Percentiles rank a stretch among this genome's conserved stretches.
phyloP scores from a whole-genome alignment of 2,329 filamentous ascomycete genomes.

The Leptographium galeiforme region DNA sequence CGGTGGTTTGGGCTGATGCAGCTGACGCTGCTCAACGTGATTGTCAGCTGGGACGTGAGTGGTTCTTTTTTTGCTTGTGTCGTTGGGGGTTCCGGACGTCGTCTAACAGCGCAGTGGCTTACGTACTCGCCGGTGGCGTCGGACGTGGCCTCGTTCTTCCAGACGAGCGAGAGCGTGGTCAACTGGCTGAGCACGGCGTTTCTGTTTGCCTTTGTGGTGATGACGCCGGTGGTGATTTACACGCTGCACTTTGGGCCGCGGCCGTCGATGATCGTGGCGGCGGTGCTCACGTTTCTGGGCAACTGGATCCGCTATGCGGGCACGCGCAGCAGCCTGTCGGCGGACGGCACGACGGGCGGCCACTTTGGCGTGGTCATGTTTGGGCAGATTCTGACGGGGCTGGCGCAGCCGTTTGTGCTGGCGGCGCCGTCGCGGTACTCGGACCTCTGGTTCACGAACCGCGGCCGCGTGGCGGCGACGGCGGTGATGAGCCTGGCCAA shows the following conservation, averaged over 20 bases:
- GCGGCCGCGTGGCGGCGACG: constrained; percentile 74
- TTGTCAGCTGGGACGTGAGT: constrained; percentile 92
- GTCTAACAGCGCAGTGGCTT: constrained; percentile 56
- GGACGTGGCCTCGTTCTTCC: constrained; percentile 61
- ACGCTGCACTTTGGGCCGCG: constrained; percentile 71
- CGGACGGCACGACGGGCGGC: constrained; percentile 26
- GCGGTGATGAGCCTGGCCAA: constrained; percentile 77
- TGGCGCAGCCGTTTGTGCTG: constrained; percentile 86
- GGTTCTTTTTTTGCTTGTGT: too few species aligned
- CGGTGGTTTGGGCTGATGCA: constrained; percentile 81
- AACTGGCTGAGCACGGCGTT: constrained; percentile 91
- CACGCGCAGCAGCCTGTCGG: constrained; percentile 24
- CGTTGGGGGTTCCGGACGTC: background rate
- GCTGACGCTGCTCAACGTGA: constrained; percentile 76
- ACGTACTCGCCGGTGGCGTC: constrained; percentile 77
- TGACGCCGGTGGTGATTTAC: constrained; percentile 61
- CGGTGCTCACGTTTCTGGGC: constrained; percentile 61
- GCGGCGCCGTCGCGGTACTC: constrained; percentile 82
- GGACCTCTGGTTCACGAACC: constrained; percentile 84
- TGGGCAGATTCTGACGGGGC: constrained; percentile 78
- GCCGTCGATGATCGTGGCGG: constrained; percentile 59
- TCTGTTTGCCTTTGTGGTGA: constrained; percentile 67
- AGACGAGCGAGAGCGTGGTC: constrained; percentile 59
- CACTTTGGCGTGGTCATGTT: constrained; percentile 71
- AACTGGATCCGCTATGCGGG: constrained; percentile 89